Percentiles rank a stretch among this genome's conserved stretches.
Conservation (phyloP, 805 yeast genomes). For the Debaryomyces hansenii region DNA sequence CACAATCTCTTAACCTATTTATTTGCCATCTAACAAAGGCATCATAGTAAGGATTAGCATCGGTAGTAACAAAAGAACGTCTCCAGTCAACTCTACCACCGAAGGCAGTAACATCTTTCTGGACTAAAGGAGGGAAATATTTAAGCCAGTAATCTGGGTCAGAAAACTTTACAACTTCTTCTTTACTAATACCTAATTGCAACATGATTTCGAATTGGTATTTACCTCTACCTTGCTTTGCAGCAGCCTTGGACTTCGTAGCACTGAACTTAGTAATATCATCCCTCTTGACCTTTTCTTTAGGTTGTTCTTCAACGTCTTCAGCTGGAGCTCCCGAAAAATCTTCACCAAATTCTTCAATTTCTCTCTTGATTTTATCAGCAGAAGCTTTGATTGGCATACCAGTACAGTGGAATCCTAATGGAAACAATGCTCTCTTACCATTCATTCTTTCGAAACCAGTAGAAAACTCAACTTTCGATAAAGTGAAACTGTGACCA, state of each 20-base stretch:
- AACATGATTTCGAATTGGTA: constrained; percentile 96
- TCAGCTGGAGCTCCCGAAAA: constrained; percentile 68
- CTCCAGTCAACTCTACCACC: constrained; percentile 99
- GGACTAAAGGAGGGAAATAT: constrained; percentile 88
- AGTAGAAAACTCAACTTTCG: constrained; percentile 87
- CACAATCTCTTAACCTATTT: constrained; percentile 77
- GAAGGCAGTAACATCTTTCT: constrained; percentile 71
- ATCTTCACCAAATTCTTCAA: constrained; percentile 85
- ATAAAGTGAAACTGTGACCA: constrained; percentile 93
- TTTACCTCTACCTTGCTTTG: constrained; percentile 91
- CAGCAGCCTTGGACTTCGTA: constrained; percentile 89
- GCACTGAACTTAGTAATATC: constrained; percentile 92
- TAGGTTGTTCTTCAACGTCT: constrained; percentile 46
- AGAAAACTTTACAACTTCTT: constrained; percentile 84
- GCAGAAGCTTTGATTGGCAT: constrained; percentile 97
- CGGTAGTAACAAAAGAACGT: constrained; percentile 93
- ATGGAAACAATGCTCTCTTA: constrained; percentile 86
- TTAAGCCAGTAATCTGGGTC: constrained; percentile 90
- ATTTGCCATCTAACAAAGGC: constrained; percentile 96
- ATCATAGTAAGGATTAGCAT: constrained; percentile 92
- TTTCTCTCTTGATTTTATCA: constrained; percentile 89
- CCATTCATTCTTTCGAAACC: constrained; percentile 97
- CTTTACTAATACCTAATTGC: constrained; percentile 83
- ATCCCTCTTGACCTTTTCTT: constrained; percentile 39
- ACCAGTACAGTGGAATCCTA: constrained; percentile 99